These are phyloP conservation scores for Mayamaea pseudoterrestris DNA, from an alignment of 108 stramenopile species.

Conservation along the genomic window DNA sequence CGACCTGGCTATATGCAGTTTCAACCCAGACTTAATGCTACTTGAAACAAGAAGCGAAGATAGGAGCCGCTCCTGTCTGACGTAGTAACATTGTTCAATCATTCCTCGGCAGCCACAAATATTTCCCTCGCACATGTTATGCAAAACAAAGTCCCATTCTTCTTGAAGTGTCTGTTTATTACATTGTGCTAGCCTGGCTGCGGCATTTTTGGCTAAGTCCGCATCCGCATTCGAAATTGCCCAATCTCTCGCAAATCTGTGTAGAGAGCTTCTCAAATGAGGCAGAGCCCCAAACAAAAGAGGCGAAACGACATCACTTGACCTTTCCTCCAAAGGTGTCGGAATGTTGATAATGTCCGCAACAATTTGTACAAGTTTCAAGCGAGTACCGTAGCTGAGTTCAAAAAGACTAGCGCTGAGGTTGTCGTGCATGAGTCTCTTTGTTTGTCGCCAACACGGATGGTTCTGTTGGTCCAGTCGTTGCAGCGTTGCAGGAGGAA, in stretches of 20 bases:
- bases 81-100: too few species aligned
- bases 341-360: slow-evolving; percentile 17
- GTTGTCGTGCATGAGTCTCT: slow-evolving; percentile 15
- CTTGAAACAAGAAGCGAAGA: too few species aligned
- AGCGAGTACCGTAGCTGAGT: slow-evolving; percentile 29
- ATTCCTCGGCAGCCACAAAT: too few species aligned
- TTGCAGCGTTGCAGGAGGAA: too few species aligned
- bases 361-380: slow-evolving; percentile 22
- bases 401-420: slow-evolving; percentile 22
- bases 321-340: not conserved
- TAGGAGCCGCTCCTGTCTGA: too few species aligned
- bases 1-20: too few species aligned
- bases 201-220: slow-evolving; percentile 19
- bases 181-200: too few species aligned
- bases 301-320: slow-evolving; percentile 2
- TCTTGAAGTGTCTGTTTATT: too few species aligned
- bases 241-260: slow-evolving; percentile 16
- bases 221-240: slow-evolving; percentile 17
- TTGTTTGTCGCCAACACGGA: slow-evolving; percentile 16
- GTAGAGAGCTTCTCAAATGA: slow-evolving; percentile 26
- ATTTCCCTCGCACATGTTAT: too few species aligned
- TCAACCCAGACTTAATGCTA: too few species aligned
- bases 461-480: not conserved
- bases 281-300: slow-evolving; percentile 27
- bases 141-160: slow-evolving; percentile 26